Base-by-base conservation (phyloP, 2,329 filamentous ascomycete genomes). In the Dryadomyces quercus-mongolicae region DNA sequence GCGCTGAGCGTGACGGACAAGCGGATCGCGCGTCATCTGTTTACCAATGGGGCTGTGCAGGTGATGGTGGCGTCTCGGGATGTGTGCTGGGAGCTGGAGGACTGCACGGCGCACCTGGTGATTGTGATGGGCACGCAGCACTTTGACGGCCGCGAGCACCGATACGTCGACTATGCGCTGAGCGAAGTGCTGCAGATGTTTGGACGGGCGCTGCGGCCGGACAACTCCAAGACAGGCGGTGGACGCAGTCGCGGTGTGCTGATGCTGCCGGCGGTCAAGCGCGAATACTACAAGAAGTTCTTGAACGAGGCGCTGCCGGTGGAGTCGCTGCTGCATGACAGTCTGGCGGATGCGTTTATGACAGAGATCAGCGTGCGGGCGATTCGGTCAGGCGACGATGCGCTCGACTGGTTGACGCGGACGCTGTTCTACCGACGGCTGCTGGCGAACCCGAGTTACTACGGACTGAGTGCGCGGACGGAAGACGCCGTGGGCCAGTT, bases 221-320 rank as follows among this genome's bases (percentile, higher is more conserved):
- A 85, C 64, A 90, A 95, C 16, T n/a, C 12, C 16, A 44, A 44
- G 85, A 62, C 18, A 16, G 40, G 20, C 7, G 31, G 15, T 2
- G 86, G 88, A 42, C 88, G 85, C 55, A 86, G 87, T 48, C 88
- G 88, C 58, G 94, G 92, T 61, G 88, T 98, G n/a, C 76, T 98
- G 47, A 97, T 98, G 93, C 82, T 96, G 12, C 90, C 92, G 2
- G 84, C 87, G 18, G 89, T 94, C 49, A 96, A 95, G 76, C 84
- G 93, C 42, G 91, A 96, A 59, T 98, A 95, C 70, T 98, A 97
- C 78, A 94, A 93, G 72, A 98, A 98, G 71, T 98, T 98, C 74
- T 72, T 98, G 60, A 92, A 93, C 62, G 94, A 98, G 68, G 93
- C 93, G 20, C 75, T 98, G 45, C 93, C 93, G 0, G 89, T 98